Base-by-base conservation (phyloP, 2,329 filamentous ascomycete species). In the Fusarium sp. region DNA sequence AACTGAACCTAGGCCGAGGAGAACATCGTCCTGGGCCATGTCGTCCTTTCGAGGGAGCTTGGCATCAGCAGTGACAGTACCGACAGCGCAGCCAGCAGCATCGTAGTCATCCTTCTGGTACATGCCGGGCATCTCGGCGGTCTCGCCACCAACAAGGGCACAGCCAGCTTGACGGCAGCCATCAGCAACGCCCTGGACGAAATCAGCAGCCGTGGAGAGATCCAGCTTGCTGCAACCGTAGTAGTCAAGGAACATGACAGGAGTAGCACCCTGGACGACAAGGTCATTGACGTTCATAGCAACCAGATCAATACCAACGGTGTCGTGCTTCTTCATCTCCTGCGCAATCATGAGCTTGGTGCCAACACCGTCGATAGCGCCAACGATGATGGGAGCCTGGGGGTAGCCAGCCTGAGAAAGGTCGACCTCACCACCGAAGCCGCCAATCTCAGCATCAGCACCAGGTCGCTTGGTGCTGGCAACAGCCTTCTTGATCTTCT, bases 241-340 rank as follows among this genome's bases (percentile, higher is more conserved):
- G 86, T 97, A 98, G 83, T 99, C 96, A 66, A 98, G 89, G 86
- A 99, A 98, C 85, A 96, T 96, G 68, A 98, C 85, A 3, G 96
- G 94, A 72, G 96, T 93, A 14, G 96, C 96, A 55, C 96, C 96
- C 82, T 98, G 94, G 10, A 98, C 96, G 51, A 99, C 90, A 0
- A 99, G 86, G 76, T 99, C 96, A 79, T 99, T 99, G 77, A 98
- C 96, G 79, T 97, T 98, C 95, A 98, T 98, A 71, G 96, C 96
- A 6, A 99, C 96, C 35, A 99, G 87, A 77, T 99, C 96, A 73
- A 99, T 94, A 63, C 96, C 96, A 13, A 99, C 95, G 4, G 94
- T 97, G 79, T 95, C 90, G 80, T 97, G 96, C 81, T 96, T 93
- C 73, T 89, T 87, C 82, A 96, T 92, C 14, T 89, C 88, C 77